Conservation (phyloP, 331 rosid genomes). For the Arachis monticola region DNA sequence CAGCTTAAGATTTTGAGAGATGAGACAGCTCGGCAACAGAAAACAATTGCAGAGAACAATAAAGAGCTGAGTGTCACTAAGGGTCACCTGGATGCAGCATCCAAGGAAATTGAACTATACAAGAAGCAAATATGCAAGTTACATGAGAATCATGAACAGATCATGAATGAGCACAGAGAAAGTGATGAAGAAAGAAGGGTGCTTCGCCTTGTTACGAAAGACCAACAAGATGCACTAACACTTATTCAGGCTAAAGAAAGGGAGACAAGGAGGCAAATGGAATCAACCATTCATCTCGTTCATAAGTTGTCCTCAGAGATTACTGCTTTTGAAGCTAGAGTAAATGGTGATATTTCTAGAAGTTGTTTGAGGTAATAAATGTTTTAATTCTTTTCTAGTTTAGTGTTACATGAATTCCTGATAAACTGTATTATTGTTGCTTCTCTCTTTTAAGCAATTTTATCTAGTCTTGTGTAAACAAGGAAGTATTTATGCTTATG, state of each 20-base stretch:
- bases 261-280: slow-evolving; percentile 64
- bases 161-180: slow-evolving; percentile 47
- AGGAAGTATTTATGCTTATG: slow-evolving; percentile 19
- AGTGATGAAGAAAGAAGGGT: slow-evolving; percentile 53
- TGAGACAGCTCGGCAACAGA: slow-evolving; percentile 48
- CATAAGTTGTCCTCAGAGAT: slow-evolving; percentile 44
- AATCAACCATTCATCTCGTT: slow-evolving; percentile 46
- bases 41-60: slow-evolving; percentile 49
- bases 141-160: slow-evolving; percentile 51
- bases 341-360: slow-evolving; percentile 63
- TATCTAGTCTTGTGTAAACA: slow-evolving; percentile 10
- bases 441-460: slow-evolving; percentile 28
- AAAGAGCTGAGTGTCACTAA: slow-evolving; percentile 49
- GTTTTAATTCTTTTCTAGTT: slow-evolving; percentile 14
- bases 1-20: slow-evolving; percentile 52
- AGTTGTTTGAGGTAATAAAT: slow-evolving; percentile 62
- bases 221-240: slow-evolving; percentile 51
- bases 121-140: slow-evolving; percentile 44
- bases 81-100: slow-evolving; percentile 46
- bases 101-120: slow-evolving; percentile 48
- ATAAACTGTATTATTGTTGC: slow-evolving; percentile 28
- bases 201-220: slow-evolving; percentile 43
- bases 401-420: slow-evolving; percentile 22
- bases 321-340: slow-evolving; percentile 62
- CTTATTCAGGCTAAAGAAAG: slow-evolving; percentile 57